phyloP scores from a whole-genome alignment of 176 grass and related monocot species.

The Chrysopogon serrulatus region DNA sequence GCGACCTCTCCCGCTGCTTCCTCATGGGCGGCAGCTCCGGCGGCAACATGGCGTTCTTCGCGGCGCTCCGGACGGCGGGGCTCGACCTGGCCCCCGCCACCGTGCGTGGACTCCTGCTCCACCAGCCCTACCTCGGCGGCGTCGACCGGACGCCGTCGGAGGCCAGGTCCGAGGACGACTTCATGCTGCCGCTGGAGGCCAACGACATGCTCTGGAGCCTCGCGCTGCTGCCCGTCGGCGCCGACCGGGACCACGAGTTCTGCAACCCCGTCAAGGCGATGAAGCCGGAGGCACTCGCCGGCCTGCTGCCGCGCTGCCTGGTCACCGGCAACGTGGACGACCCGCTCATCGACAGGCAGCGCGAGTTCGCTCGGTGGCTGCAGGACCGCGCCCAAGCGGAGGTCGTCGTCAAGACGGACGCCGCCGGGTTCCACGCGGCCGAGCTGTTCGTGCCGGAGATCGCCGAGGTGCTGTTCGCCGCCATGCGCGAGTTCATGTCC shows the following conservation, averaged over 20 bases:
- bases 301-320: slow-evolving; percentile 41
- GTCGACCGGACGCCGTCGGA: slow-evolving; percentile 67
- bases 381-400: slow-evolving; percentile 9
- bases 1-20: slow-evolving; percentile 61
- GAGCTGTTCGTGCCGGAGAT: slow-evolving; percentile 65
- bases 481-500: slow-evolving; percentile 41
- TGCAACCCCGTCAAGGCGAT: slow-evolving; percentile 44
- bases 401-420: slow-evolving; percentile 42
- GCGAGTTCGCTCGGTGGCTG: slow-evolving; percentile 47
- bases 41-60: slow-evolving; percentile 76
- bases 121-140: slow-evolving; percentile 87
- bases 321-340: slow-evolving; percentile 61
- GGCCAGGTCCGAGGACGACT: slow-evolving; percentile 46
- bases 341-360: slow-evolving; percentile 69
- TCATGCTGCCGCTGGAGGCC: slow-evolving; percentile 52
- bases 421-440: slow-evolving; percentile 46
- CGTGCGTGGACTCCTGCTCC: slow-evolving; percentile 45
- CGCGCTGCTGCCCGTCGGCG: slow-evolving; percentile 51
- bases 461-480: slow-evolving; percentile 40
- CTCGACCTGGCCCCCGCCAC: slow-evolving; percentile 9
- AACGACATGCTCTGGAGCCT: slow-evolving; percentile 77
- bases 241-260: slow-evolving; percentile 68
- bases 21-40: slow-evolving; percentile 90
- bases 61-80: slow-evolving; percentile 17
- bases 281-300: not conserved